A percentile compares a stretch with the other conserved stretches of the same genome.
Conservation (phyloP, 495 filamentous ascomycete genomes). For the Penicillium antarcticum region DNA sequence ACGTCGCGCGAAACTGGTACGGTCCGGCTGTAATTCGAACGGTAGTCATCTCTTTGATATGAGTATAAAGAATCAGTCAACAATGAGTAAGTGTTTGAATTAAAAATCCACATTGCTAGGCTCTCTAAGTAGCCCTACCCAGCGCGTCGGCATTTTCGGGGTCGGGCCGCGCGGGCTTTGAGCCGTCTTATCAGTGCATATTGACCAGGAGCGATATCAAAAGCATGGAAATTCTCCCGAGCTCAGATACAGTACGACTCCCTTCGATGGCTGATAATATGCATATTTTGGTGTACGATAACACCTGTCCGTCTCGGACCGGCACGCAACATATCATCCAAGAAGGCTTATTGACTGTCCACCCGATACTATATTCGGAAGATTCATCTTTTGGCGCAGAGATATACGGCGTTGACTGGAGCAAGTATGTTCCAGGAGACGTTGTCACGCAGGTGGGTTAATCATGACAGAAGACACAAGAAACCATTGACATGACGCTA, state of each 20-base stretch:
- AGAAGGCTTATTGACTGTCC: conserved; percentile 8
- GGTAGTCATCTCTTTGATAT: background rate
- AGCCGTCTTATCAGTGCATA: background rate
- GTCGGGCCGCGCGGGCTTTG: conserved; percentile 14
- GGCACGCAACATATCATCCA: background rate
- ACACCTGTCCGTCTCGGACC: conserved; percentile 8
- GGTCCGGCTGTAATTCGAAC: conserved; percentile 22
- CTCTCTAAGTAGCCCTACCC: no score
- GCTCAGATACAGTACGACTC: background rate
- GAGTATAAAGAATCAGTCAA: no score
- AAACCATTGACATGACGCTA: background rate
- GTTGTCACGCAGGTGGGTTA: conserved; percentile 13
- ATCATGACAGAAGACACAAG: background rate
- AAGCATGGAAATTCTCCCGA: background rate
- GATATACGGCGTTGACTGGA: conserved; percentile 13
- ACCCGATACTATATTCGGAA: conserved; percentile 7
- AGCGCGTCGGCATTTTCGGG: conserved; percentile 8
- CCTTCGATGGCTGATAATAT: conserved; percentile 10
- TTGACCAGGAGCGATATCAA: background rate
- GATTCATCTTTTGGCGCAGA: conserved; percentile 14
- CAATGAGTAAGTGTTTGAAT: background rate
- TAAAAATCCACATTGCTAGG: no score
- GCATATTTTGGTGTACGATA: conserved; percentile 12
- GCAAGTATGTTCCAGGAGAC: conserved; percentile 5
- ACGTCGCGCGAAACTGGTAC: conserved; percentile 18